Evolutionary conservation across 805 yeast genomes (phyloP).

Genomic region (Candida gorgasii): DNA sequence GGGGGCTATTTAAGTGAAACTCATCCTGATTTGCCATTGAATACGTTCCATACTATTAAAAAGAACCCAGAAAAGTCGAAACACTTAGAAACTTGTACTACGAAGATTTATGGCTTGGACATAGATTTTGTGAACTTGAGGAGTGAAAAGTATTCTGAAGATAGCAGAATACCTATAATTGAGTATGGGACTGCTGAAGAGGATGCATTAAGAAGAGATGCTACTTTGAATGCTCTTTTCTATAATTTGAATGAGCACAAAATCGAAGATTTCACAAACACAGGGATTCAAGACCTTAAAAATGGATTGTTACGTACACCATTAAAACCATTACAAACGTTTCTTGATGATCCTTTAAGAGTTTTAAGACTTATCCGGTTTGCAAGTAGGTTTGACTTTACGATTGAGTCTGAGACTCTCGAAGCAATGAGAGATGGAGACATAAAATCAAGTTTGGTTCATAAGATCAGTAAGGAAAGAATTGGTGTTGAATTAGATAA

Average conservation of each 20-base stretch:
- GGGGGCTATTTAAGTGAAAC: conserved; percentile 44
- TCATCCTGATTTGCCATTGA: conserved; percentile 26
- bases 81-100: conserved; percentile 95
- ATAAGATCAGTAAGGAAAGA: conserved; percentile 86
- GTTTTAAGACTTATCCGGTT: conserved; percentile 84
- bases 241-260: conserved; percentile 68
- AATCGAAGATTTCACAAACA: conserved; percentile 83
- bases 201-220: conserved; percentile 93
- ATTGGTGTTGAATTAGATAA: conserved; percentile 85
- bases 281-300: conserved; percentile 72
- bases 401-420: conserved; percentile 57
- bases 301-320: conserved; percentile 84
- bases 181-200: conserved; percentile 87
- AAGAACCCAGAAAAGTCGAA: conserved; percentile 94
- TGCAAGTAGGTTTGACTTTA: conserved; percentile 74
- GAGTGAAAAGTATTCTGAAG: conserved; percentile 79
- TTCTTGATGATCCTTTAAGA: conserved; percentile 90
- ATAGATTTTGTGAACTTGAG: conserved; percentile 92
- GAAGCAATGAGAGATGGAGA: conserved; percentile 62
- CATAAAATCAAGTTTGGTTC: conserved; percentile 58
- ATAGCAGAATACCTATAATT: conserved; percentile 82
- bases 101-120: conserved; percentile 78
- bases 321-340: conserved; percentile 78
- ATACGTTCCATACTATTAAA: conserved; percentile 67
- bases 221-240: conserved; percentile 90